Conservation (phyloP, 2,329 filamentous ascomycete species). For the Venturiaceae sp. region DNA sequence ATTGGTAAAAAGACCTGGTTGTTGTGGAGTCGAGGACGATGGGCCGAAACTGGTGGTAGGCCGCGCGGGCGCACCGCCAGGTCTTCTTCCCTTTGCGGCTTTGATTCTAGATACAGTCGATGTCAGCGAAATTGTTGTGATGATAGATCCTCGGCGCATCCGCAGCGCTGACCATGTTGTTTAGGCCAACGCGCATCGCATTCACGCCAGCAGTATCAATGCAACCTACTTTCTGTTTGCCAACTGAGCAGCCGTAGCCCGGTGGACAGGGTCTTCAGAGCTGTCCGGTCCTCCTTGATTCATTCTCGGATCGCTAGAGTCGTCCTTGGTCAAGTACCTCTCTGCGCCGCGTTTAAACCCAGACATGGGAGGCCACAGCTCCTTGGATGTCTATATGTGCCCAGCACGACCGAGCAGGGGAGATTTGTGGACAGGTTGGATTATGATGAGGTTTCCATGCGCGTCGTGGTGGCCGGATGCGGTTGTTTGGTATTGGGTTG, state of each 20-base stretch:
- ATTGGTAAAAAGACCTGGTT: neutral
- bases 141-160: neutral
- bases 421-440: neutral
- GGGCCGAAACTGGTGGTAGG: neutral
- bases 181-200: neutral
- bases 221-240: slow-evolving; percentile 8
- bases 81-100: neutral
- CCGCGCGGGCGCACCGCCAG: neutral
- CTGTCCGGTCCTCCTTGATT: neutral
- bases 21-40: neutral
- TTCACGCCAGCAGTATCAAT: neutral
- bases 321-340: slow-evolving; percentile 7
- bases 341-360: slow-evolving; percentile 4
- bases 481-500: neutral
- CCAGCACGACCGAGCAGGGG: neutral
- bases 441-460: neutral
- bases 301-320: neutral
- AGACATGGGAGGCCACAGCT: neutral
- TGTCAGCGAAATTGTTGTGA: neutral
- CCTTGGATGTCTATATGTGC: neutral
- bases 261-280: neutral
- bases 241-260: slow-evolving; percentile 8
- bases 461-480: slow-evolving; percentile 1
- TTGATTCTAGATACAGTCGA: neutral
- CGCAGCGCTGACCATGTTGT: neutral